These are phyloP conservation scores for Ascochyta lentis DNA, from an alignment of 2,329 filamentous ascomycete species.

Conservation along the genomic window DNA sequence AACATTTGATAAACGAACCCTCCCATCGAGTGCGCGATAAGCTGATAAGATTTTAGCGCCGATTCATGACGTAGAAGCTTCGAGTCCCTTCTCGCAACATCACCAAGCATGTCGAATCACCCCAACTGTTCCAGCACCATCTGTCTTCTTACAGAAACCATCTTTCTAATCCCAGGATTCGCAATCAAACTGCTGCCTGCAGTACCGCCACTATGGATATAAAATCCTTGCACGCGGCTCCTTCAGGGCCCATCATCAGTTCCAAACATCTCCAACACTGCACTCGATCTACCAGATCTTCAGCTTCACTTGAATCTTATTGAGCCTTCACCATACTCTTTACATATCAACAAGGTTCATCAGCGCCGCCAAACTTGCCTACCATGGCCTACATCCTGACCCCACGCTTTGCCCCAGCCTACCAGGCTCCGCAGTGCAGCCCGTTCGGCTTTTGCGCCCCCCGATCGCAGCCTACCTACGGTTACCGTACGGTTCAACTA, in stretches of 20 bases:
- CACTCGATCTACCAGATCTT: constrained; percentile 30
- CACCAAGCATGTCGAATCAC: constrained; percentile 31
- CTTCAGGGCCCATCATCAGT: constrained; percentile 32
- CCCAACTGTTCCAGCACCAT: constrained; percentile 37
- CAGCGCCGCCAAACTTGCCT: constrained; percentile 10
- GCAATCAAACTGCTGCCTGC: constrained; percentile 37
- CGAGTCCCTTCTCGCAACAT: constrained; percentile 33
- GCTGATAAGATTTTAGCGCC: neutral
- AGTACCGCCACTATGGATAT: constrained; percentile 38
- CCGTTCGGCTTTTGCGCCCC: constrained; percentile 38
- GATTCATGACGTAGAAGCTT: constrained; percentile 22
- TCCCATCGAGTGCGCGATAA: neutral
- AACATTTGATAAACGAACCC: too few relatives aligned
- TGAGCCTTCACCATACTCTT: constrained; percentile 12
- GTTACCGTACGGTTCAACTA: constrained; percentile 20
- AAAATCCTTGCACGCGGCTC: constrained; percentile 31
- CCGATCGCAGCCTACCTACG: constrained; percentile 26
- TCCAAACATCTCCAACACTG: constrained; percentile 26
- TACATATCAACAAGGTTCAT: constrained; percentile 3
- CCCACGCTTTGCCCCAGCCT: constrained; percentile 41
- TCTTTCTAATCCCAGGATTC: constrained; percentile 35
- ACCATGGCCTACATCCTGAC: constrained; percentile 46
- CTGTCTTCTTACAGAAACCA: constrained; percentile 33
- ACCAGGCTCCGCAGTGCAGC: constrained; percentile 36
- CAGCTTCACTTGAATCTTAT: constrained; percentile 27